Evolutionary conservation across 129 eudicot species (phyloP).

Genomic region (Lactuca sativa): DNA sequence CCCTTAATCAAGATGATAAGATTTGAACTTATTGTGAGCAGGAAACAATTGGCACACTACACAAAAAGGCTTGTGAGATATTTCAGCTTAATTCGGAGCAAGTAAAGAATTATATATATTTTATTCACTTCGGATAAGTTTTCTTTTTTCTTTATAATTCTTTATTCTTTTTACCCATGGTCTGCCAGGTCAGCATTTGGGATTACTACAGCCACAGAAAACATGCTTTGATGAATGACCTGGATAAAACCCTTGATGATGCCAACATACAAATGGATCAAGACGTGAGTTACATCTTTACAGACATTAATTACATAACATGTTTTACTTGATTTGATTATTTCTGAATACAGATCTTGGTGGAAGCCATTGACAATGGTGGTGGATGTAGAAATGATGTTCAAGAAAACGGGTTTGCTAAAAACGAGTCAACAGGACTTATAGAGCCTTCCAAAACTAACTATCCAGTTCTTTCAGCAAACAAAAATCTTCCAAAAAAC

Average conservation of each 20-base stretch:
- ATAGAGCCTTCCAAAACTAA: slow-evolving; percentile 57
- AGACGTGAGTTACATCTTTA: slow-evolving; percentile 57
- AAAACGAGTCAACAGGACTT: slow-evolving; percentile 49
- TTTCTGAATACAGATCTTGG: slow-evolving; percentile 63
- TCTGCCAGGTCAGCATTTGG: slow-evolving; percentile 74
- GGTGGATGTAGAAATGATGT: slow-evolving; percentile 39
- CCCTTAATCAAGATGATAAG: not conserved
- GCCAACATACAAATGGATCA: slow-evolving; percentile 94
- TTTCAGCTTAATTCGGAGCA: slow-evolving; percentile 69
- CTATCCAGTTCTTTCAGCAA: slow-evolving; percentile 50
- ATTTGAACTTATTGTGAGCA: slow-evolving; percentile 36
- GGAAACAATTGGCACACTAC: slow-evolving; percentile 88
- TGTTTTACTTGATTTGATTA: slow-evolving; percentile 23
- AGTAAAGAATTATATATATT: slow-evolving; percentile 40
- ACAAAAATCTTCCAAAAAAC: slow-evolving; percentile 58
- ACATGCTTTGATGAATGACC: slow-evolving; percentile 84
- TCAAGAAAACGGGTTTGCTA: slow-evolving; percentile 62
- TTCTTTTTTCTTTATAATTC: slow-evolving; percentile 1
- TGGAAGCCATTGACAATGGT: slow-evolving; percentile 58
- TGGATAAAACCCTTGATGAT: slow-evolving; percentile 90
- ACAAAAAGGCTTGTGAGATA: slow-evolving; percentile 75
- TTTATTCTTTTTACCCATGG: slow-evolving; percentile 16
- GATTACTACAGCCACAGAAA: slow-evolving; percentile 80
- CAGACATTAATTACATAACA: not conserved
- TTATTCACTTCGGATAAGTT: slow-evolving; percentile 9